phyloP scores from a whole-genome alignment of 2,329 filamentous ascomycete genomes.

The Sporothrix dimorphospora region DNA sequence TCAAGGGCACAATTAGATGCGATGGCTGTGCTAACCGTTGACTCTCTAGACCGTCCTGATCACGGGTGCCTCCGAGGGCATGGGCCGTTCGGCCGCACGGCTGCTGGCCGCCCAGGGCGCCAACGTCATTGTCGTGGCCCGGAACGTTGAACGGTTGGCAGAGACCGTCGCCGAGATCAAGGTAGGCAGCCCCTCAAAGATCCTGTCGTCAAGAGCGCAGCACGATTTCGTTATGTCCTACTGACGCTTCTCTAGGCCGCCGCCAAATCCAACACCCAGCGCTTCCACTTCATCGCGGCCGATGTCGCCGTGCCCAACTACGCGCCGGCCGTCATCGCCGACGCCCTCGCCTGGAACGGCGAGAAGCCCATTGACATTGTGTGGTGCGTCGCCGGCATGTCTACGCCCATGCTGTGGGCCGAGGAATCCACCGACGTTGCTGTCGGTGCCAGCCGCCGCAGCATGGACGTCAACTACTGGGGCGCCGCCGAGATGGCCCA shows the following conservation, averaged over 20 bases:
- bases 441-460: slow-evolving; percentile 65
- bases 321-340: slow-evolving; percentile 68
- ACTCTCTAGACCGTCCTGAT: slow-evolving; percentile 64
- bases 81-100: slow-evolving; percentile 76
- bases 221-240: too few relatives aligned
- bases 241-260: slow-evolving; percentile 51
- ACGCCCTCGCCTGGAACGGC: slow-evolving; percentile 79
- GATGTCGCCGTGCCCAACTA: slow-evolving; percentile 76
- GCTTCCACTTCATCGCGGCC: slow-evolving; percentile 81
- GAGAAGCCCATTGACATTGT: slow-evolving; percentile 76
- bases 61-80: slow-evolving; percentile 90
- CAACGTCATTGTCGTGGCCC: slow-evolving; percentile 82
- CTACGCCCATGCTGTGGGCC: slow-evolving; percentile 74
- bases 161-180: slow-evolving; percentile 67
- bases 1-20: background rate
- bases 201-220: too few relatives aligned
- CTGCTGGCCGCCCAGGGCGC: slow-evolving; percentile 82
- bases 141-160: slow-evolving; percentile 74
- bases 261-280: slow-evolving; percentile 70
- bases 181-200: slow-evolving; percentile 44
- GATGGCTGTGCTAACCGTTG: background rate
- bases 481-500: slow-evolving; percentile 85
- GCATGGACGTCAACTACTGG: slow-evolving; percentile 95
- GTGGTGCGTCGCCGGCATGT: slow-evolving; percentile 84
- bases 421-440: slow-evolving; percentile 65